phyloP scores from a whole-genome alignment of 1,284 basidiomycete genomes.

The Leccinum subspadiceum region DNA sequence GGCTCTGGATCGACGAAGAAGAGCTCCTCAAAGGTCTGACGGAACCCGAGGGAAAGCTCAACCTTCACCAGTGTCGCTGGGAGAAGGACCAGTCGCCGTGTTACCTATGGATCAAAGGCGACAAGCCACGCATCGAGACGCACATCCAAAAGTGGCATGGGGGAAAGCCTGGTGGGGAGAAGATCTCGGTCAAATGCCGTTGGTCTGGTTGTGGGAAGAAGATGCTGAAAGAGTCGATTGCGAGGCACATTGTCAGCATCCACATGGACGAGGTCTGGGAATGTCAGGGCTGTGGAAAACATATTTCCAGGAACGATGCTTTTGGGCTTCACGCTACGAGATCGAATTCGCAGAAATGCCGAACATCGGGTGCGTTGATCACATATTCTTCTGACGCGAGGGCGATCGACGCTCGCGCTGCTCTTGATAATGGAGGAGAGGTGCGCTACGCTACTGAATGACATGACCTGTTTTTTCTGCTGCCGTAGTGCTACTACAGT shows the following conservation, averaged over 20 bases:
- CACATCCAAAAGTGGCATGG: constrained; percentile 25
- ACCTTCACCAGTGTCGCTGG: constrained; percentile 13
- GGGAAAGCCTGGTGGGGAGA: constrained; percentile 13
- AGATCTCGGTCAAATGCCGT: constrained; percentile 7
- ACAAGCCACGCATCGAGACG: constrained; percentile 16
- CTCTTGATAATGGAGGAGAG: constrained; percentile 7
- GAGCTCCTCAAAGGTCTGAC: constrained; percentile 12
- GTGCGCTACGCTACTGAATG: background rate
- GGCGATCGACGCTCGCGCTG: constrained; percentile 8
- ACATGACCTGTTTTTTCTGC: background rate
- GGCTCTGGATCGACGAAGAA: constrained; percentile 14
- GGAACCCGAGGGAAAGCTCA: constrained; percentile 4
- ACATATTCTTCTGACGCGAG: constrained; percentile 7
- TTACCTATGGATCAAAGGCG: constrained; percentile 18
- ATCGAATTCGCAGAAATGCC: constrained; percentile 8
- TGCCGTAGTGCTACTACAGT: background rate
- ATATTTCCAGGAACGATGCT: constrained; percentile 7
- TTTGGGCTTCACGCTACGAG: constrained; percentile 9
- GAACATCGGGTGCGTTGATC: constrained; percentile 6
- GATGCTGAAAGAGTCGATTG: constrained; percentile 22
- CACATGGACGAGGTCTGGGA: constrained; percentile 18
- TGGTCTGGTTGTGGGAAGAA: constrained; percentile 15
- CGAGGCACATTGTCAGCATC: constrained; percentile 14
- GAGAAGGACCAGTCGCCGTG: constrained; percentile 12
- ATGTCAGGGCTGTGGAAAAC: constrained; percentile 15